Conservation (phyloP, 345 rosid genomes). For the Eucalyptus regnans region DNA sequence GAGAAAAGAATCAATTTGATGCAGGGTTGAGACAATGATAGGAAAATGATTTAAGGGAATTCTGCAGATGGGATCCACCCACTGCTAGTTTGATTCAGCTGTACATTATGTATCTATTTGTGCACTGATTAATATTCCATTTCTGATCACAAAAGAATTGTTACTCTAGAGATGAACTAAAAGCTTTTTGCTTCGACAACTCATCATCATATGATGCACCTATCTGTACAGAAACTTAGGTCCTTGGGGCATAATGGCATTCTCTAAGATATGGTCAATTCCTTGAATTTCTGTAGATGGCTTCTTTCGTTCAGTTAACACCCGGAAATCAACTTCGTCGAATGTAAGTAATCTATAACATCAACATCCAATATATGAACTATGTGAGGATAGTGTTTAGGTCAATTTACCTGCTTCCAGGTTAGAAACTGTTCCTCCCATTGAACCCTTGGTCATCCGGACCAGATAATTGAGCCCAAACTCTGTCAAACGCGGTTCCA, state of each 20-base stretch:
- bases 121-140: background rate
- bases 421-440: constrained; percentile 11
- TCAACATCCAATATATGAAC: background rate
- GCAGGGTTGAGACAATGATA: background rate
- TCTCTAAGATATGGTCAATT: background rate
- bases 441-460: constrained; percentile 24
- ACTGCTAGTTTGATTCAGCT: background rate
- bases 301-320: background rate
- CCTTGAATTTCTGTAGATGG: background rate
- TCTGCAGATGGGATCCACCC: background rate
- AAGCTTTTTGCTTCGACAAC: background rate
- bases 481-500: constrained; percentile 66
- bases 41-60: background rate
- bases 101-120: background rate
- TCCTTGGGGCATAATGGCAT: background rate
- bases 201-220: background rate
- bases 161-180: background rate
- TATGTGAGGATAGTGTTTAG: background rate
- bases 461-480: constrained; percentile 50
- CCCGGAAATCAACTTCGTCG: background rate
- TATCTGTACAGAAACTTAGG: background rate
- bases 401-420: constrained; percentile 18
- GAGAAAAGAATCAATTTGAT: background rate
- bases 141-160: background rate
- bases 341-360: background rate